These are phyloP conservation scores for Crithidia mellificae DNA, from an alignment of 208 protist species.

Conservation along the genomic window DNA sequence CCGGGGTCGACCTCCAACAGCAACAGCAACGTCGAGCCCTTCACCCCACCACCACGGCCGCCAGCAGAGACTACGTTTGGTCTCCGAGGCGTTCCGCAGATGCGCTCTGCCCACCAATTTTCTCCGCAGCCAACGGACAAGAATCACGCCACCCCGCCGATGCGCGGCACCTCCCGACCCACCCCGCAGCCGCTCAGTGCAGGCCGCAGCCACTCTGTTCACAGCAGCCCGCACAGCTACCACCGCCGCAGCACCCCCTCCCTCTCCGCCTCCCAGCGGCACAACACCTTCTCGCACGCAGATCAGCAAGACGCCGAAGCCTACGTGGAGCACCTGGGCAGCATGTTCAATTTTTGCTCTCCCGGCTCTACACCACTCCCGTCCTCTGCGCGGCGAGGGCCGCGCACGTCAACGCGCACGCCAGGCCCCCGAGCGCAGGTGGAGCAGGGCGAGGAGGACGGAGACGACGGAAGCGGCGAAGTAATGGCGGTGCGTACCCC, in stretches of 20 bases:
- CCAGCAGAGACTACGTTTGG: too few relatives aligned
- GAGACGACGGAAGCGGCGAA: too few relatives aligned
- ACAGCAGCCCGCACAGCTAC: background rate
- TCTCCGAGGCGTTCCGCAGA: too few relatives aligned
- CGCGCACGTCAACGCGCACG: background rate
- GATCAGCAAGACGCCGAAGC: conserved; percentile 33
- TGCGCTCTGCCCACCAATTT: too few relatives aligned
- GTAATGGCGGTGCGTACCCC: background rate
- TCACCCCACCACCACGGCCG: conserved; percentile 24
- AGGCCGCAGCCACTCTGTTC: background rate
- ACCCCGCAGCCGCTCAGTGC: background rate
- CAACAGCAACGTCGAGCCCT: conserved; percentile 14
- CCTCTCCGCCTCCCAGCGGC: conserved; percentile 26
- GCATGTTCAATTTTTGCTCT: conserved; percentile 43
- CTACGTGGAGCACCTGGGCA: conserved; percentile 33
- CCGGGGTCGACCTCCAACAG: conserved; percentile 4
- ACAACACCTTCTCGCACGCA: conserved; percentile 35
- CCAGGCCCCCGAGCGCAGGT: background rate
- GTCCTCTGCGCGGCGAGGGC: conserved; percentile 4
- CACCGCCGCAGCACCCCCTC: background rate
- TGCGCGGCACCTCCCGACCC: background rate
- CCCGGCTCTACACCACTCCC: conserved; percentile 44
- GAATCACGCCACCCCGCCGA: background rate
- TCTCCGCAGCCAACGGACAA: too few relatives aligned
- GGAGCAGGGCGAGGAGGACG: background rate